Evolutionary conservation across 1,284 basidiomycete species (phyloP), one percentile per base, ranked within the genome.

Genomic region (Austropuccinia psidii): DNA sequence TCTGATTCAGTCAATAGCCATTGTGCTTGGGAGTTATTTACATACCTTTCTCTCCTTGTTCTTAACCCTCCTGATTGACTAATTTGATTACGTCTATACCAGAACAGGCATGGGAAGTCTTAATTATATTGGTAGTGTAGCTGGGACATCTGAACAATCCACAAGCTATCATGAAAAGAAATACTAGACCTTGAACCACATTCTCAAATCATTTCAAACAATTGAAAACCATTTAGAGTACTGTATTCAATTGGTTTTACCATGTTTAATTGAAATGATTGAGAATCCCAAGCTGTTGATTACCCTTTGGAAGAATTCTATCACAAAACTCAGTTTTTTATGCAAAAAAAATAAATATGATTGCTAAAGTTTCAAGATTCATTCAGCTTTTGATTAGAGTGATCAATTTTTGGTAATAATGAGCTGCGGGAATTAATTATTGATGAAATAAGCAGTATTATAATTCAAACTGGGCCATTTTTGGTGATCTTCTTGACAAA

Each of bases 171-270:
- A 64, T 29, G 72, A 74, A 17, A 90, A 92, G 80, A 84, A 87
- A n/a, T 79, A 82, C 37, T 86, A 87, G 78, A 91, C 89, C 0
- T 89, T 95, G 78, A 89, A 90, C 80, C 95, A 95, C 78, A 89
- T 98, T 52, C 78, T 83, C 21, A 79, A 92, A 77, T 93, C 95
- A 0, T 92, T 98, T 80, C 86, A 91, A 77, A 93, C 93, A 0
- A 98, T 99, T 78, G 96, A 96, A 2, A 86, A 90, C 6, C 97
- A 94, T 80, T 90, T 98, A 74, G 96, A 99, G 81, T 96, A 99
- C 80, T 98, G 98, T 81, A 85, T 98, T 24, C 95, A 98, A 81
- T 88, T 99, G 39, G 90, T 98, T 75, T 90, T 99, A 66, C 96
- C 96, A 0, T 89, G 95, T 76, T 92, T 98, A 75, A 90, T 98